Base-by-base conservation (phyloP, 208 protist species). In the Leishmania gerbilli region DNA sequence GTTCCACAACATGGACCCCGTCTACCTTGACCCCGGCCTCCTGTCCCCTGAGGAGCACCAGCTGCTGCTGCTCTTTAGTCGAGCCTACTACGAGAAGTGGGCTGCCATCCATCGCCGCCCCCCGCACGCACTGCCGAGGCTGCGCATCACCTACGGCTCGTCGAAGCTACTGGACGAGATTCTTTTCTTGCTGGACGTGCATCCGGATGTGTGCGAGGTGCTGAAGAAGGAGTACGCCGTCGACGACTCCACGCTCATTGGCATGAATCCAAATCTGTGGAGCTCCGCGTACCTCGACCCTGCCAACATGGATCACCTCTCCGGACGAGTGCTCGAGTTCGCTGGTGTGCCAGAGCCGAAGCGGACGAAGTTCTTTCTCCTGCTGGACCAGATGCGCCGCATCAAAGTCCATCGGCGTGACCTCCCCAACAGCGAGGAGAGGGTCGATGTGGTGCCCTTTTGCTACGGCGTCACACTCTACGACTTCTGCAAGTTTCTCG, bases 81-180 rank as follows among this genome's bases (percentile, higher is more conserved):
- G 94, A 64, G 92, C 92, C 40, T 97, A 97, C 84, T 97, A 90
- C 79, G 94, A 97, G 68, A 97, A 97, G 84, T 97, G 94, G 92
- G 79, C 81, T 34, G 60, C 34, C 17, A 91, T 97, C 31, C 91
- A 96, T 80, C 55, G 56, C 51, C 82, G 88, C 4, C 94, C 94
- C 21, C 85, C 91, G 1, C 84, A 81, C 79, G 84, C 84, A 1
- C 80, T 90, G 49, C 87, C 92, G 51, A 84, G 90, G 27, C 82
- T 95, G 27, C 94, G 92, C 74, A 92, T 95, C 67, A 85, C 86
- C 51, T 95, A 96, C 79, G 92, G 94, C 49, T 74, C 75, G 31
- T 88, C 87, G 9, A 68, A 68, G 37, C 47, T 97, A 34, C 82
- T 97, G 37, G 89, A 95, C 75, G 79, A 93, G 53, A 91, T 96